These are phyloP conservation scores for Oryza glumipatula DNA, from an alignment of 176 grass and related monocot genomes.

Conservation along the genomic window DNA sequence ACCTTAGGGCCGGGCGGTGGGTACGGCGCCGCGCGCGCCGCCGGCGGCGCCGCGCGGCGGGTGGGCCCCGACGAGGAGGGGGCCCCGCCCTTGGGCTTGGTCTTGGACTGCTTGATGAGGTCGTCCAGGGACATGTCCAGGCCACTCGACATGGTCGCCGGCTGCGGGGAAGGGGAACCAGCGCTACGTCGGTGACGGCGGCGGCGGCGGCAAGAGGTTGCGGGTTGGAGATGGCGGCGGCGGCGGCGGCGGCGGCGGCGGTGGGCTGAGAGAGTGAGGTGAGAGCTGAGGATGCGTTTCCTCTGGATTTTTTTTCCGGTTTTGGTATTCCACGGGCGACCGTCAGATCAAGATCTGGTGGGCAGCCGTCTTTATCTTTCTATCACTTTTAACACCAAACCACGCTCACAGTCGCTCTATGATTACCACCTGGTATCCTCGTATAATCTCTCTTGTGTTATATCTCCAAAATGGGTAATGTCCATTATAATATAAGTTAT, in stretches of 20 bases:
- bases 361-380: neutral
- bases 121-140: constrained; percentile 66
- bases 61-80: constrained; percentile 48
- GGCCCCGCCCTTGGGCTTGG: constrained; percentile 34
- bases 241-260: neutral
- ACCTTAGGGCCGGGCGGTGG: constrained; percentile 42
- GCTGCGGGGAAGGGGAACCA: neutral
- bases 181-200: neutral
- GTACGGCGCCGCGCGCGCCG: constrained; percentile 43
- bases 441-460: too few species aligned
- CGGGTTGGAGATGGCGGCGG: neutral
- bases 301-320: neutral
- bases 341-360: neutral
- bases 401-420: too few species aligned
- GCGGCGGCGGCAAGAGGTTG: neutral
- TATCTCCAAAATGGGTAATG: too few species aligned
- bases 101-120: constrained; percentile 65
- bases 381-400: neutral
- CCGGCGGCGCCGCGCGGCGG: constrained; percentile 39
- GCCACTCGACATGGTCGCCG: constrained; percentile 52
- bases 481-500: too few species aligned
- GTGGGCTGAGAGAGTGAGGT: neutral
- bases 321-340: neutral
- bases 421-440: too few species aligned
- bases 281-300: neutral